Evolutionary conservation across 2,329 filamentous ascomycete genomes (phyloP), one percentile per base, ranked within the genome.

Genomic region (Sporothrix phasma): DNA sequence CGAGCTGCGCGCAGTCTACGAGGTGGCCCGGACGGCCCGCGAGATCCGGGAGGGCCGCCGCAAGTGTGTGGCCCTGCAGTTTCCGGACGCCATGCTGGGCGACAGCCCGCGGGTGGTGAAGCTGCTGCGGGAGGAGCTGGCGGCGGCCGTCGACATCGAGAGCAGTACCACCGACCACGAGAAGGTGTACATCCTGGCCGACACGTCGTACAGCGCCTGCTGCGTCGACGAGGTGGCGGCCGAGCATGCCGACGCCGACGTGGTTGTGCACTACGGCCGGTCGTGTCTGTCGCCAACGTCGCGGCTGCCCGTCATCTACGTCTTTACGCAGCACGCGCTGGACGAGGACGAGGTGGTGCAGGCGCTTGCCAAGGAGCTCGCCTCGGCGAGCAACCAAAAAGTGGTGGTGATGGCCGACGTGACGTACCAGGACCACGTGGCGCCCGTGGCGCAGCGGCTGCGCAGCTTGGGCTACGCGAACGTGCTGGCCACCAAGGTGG

Each of bases 171-270:
- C 37, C 2, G 15, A 26, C 13, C 24, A 58, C 8, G 71, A 72
- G 34, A 73, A 80, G 67, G 80, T 97, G 61, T 96, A 89, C 70
- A 92, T 99, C 66, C 79, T 99, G 19, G 94, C 88, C 37, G 94
- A 99, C 74, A 97, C 94, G 2, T 97, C 93, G 1, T 99, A 97
- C 75, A 95, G 94, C 66, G 88, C 93, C 0, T 99, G 94, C 76
- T 99, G 94, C 72, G 92, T 97, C 19, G 94, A 99, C 72, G 94
- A 99, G 77, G 88, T 97, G 46, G 94, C 94, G 0, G 94, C 94
- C 2, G 92, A 99, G 74, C 94, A 99, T 73, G 88, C 91, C 17
- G 83, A 91, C 70, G 92, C 94, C 6, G 88, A 97, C 67, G 90
- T 92, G 0, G 89, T 97, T 1, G 88, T 99, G 15, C 94, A 99